Base-by-base conservation (phyloP, 345 rosid species). In the Gossypium arboreum region DNA sequence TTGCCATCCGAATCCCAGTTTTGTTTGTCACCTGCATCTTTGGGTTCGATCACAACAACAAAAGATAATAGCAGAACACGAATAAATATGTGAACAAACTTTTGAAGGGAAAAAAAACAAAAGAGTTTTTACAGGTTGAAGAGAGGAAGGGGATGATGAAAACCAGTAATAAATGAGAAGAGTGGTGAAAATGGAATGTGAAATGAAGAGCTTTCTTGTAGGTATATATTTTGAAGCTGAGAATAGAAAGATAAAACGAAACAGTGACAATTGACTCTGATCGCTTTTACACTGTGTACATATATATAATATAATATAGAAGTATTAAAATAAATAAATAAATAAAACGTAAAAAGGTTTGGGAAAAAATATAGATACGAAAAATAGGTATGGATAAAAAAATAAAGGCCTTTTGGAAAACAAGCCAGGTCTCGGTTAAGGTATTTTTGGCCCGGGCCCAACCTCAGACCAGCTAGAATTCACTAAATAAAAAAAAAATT, bases 11-110 rank as follows among this genome's bases (percentile, higher is more conserved):
- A 48, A 67, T 73, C 16, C 60, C 77, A 27, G 48, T 50, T 64
- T 78, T 76, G 17, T 70, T 78, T 2, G 81, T 75, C 24, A 82
- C 79, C 84, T 84, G 82, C 83, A 80, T 60, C 41, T 25, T 27
- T 60, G 41, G 41, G 41, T 60, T 60, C 27, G 17, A 60, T 13
- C 13, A 13, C 64, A 60, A 12, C 43, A 60, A 6, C 9, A 60
- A 60, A 60, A 60, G n/a, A 25, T 60, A 25, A 59, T 25, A 12
- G 39, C 7, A 60, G 41, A 24, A 10, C 45, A 45, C 24, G 45
- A 51, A 69, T 15, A 51, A 16, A 56, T 25, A 60, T 24, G 34
- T 4, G 63, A 59, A 3, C 17, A 12, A 22, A 27, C 41, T 60
- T 60, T 60, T 4, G 27, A 59, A 24, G 17, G 29, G 13, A 24